Evolutionary conservation across 257 asterid genomes (phyloP), one percentile per base, ranked within the genome.

Genomic region (Petunia secreta): DNA sequence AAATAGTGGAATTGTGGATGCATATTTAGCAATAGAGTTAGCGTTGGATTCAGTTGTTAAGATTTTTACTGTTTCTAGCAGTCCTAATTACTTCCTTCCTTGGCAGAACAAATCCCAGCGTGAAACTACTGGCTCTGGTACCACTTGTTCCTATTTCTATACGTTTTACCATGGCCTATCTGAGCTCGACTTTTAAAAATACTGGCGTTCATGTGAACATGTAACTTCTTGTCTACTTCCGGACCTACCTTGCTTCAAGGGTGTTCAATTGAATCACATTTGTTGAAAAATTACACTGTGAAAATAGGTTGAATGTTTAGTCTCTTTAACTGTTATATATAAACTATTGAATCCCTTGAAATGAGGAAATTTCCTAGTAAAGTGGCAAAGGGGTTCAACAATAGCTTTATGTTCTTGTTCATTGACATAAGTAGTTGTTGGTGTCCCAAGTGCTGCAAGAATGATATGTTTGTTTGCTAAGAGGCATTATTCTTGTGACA

Each of bases 21-120:
- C 97, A 4, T 90, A 86, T 81, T 75, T 83, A 9, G 98, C 96
- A 8, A 91, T 93, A 37, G 98, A 95, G 80, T 79, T 95, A 88
- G 96, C 99, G 57, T 85, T 95, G 90, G 99, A 93, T 83, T 93
- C 97, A 9, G 99, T 95, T 69, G 97, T 93, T 81, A 95, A 95
- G 92, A 90, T 95, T 62, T 95, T 95, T 80, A 92, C 98, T 10
- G 97, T 95, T 48, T 86, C 98, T 53, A 95, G 94, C 59, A 92
- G 99, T 80, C 99, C 98, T 53, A 95, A 87, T 82, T 95, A 95
- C 87, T 88, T 88, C 83, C 91, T 91, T 6, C 99, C 99, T 13
- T 93, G 99, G 99, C 97, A 92, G 86, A 95, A 93, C 71, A 95
- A 93, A 90, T 80, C 93, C 66, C 97, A 93, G 91, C 97, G 99